Percentiles rank a stretch among this genome's conserved stretches.
Evolutionary conservation across 1,139 yeast genomes (phyloP).

Genomic region (Keqinozyma sinolaborantium): DNA sequence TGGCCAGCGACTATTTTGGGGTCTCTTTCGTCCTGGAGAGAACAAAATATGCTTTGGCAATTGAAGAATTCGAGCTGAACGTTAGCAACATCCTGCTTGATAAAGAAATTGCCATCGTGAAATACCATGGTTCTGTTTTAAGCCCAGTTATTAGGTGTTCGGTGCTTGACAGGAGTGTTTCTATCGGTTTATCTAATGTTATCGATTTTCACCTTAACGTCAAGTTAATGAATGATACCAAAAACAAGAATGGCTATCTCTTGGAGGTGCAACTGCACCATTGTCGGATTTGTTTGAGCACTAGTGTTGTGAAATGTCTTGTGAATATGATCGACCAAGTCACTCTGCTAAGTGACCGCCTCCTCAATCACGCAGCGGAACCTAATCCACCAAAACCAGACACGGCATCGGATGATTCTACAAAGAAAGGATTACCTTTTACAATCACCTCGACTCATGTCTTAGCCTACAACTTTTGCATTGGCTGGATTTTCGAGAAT

Average conservation of each 20-base stretch:
- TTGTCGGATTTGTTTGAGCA: constrained; percentile 55
- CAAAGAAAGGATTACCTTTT: not conserved
- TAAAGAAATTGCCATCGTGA: constrained; percentile 4
- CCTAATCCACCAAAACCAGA: not conserved
- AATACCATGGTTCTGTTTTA: constrained; percentile 30
- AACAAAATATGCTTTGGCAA: constrained; percentile 29
- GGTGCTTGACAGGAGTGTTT: constrained; percentile 30
- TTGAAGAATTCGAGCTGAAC: constrained; percentile 19
- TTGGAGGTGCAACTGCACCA: constrained; percentile 58
- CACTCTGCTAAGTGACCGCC: not conserved
- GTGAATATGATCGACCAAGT: constrained; percentile 19
- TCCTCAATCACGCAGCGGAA: not conserved
- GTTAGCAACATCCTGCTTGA: constrained; percentile 14
- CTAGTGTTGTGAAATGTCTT: constrained; percentile 43
- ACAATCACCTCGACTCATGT: constrained; percentile 50
- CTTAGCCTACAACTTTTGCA: constrained; percentile 61
- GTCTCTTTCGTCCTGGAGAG: constrained; percentile 28
- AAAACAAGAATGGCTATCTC: constrained; percentile 25
- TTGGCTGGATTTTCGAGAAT: constrained; percentile 68
- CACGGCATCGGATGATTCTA: not conserved
- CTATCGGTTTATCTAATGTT: constrained; percentile 43
- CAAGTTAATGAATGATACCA: constrained; percentile 32
- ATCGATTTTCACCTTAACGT: constrained; percentile 38
- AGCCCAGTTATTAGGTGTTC: constrained; percentile 42
- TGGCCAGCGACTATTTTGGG: constrained; percentile 35